These are phyloP conservation scores for Mucor circinelloides DNA, from an alignment of 371 early-diverging fungal species.

Conservation along the genomic window DNA sequence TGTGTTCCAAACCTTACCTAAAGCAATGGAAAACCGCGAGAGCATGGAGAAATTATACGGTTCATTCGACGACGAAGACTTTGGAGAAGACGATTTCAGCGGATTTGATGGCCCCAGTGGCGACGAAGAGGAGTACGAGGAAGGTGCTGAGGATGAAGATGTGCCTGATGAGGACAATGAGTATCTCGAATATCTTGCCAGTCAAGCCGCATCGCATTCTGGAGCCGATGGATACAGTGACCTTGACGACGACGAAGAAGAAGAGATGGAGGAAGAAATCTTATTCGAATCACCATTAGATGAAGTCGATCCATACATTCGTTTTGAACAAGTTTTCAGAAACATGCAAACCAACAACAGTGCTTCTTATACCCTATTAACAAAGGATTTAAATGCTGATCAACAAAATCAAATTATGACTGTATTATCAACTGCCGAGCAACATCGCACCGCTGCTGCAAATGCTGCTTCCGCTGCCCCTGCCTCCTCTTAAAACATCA, in stretches of 20 bases:
- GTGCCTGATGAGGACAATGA: constrained; percentile 63
- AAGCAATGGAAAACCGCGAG: constrained; percentile 75
- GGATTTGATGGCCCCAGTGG: constrained; percentile 41
- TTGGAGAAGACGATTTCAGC: constrained; percentile 52
- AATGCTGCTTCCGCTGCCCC: constrained; percentile 2
- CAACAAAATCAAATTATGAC: constrained; percentile 51
- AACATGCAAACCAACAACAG: constrained; percentile 46
- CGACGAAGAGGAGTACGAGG: constrained; percentile 43
- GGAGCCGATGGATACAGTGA: constrained; percentile 52
- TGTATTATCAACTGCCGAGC: constrained; percentile 47
- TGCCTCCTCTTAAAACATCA: not conserved
- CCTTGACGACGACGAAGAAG: constrained; percentile 50
- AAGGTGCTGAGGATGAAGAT: constrained; percentile 58
- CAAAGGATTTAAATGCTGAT: constrained; percentile 53
- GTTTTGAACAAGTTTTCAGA: constrained; percentile 59
- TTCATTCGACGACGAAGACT: constrained; percentile 67
- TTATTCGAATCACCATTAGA: constrained; percentile 87
- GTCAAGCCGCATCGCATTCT: constrained; percentile 46
- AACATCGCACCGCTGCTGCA: constrained; percentile 29
- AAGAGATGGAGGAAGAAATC: constrained; percentile 77
- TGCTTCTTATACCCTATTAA: constrained; percentile 53
- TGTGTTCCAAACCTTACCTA: constrained; percentile 76
- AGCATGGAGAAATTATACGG: constrained; percentile 66
- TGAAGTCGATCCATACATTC: constrained; percentile 77
- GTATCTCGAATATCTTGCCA: constrained; percentile 68